phyloP scores from a whole-genome alignment of 768 basidiomycete genomes.

The Mycena indigotica region DNA sequence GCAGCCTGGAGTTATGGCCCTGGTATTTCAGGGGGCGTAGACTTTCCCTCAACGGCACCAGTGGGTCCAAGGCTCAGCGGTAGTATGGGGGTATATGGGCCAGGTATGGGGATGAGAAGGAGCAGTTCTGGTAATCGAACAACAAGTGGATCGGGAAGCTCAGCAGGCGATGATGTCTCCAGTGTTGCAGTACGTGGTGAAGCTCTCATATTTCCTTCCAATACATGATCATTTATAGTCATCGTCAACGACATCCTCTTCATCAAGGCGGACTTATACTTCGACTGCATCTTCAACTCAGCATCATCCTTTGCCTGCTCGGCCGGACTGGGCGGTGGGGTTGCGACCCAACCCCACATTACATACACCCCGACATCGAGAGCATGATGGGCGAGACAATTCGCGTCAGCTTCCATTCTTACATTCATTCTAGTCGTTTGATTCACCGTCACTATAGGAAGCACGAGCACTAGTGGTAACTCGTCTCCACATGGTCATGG shows the following conservation, averaged over 20 bases:
- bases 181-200: constrained; percentile 68
- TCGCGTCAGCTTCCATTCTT: constrained; percentile 31
- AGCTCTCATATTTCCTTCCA: not conserved
- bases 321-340: constrained; percentile 90
- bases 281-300: constrained; percentile 67
- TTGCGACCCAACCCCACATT: constrained; percentile 75
- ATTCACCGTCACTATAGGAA: constrained; percentile 36
- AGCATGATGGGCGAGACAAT: constrained; percentile 37
- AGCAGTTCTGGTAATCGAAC: constrained; percentile 52
- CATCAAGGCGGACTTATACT: constrained; percentile 75
- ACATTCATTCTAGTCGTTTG: constrained; percentile 27
- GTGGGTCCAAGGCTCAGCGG: constrained; percentile 21
- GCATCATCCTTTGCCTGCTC: constrained; percentile 75
- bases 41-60: constrained; percentile 16
- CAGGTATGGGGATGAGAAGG: constrained; percentile 57
- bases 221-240: constrained; percentile 42
- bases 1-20: constrained; percentile 76
- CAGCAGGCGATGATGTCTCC: constrained; percentile 69
- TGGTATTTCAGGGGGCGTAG: constrained; percentile 39
- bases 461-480: constrained; percentile 5
- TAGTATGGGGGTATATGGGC: constrained; percentile 40
- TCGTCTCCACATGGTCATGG: constrained; percentile 12
- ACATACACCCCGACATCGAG: constrained; percentile 58
- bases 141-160: constrained; percentile 43
- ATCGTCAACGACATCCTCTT: constrained; percentile 77